Evolutionary conservation across 75 land plant genomes (phyloP).

Genomic region (Selaginella moellendorffii): DNA sequence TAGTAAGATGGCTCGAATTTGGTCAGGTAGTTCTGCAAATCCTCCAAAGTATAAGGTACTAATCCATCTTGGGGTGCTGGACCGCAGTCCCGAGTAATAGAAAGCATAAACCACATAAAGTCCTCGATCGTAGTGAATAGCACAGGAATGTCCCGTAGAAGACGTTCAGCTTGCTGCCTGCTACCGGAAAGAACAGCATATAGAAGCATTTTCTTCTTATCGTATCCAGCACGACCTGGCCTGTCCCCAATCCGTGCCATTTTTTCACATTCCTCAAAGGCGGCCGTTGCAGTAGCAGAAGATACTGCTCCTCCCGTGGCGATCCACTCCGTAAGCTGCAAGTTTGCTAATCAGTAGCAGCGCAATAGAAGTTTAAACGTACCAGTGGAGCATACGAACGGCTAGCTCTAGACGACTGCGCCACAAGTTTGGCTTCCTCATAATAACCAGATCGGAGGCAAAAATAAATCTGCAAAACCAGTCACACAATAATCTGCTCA

Average conservation of each 20-base stretch:
- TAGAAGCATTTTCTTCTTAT: slow-evolving; percentile 71
- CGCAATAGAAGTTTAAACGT: slow-evolving; percentile 1
- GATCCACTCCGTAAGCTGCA: slow-evolving; percentile 89
- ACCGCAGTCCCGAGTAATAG: slow-evolving; percentile 46
- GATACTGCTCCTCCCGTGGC: slow-evolving; percentile 73
- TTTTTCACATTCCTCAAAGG: slow-evolving; percentile 89
- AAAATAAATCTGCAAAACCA: slow-evolving; percentile 63
- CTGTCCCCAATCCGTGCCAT: slow-evolving; percentile 82
- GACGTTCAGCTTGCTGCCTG: slow-evolving; percentile 57
- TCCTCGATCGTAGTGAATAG: slow-evolving; percentile 93
- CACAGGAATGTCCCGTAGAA: slow-evolving; percentile 68
- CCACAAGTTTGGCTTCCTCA: slow-evolving; percentile 73
- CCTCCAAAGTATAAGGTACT: slow-evolving; percentile 67
- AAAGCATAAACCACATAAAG: slow-evolving; percentile 85
- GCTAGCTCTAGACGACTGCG: slow-evolving; percentile 63
- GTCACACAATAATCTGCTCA: neutral
- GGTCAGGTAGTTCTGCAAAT: slow-evolving; percentile 72
- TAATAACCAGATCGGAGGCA: slow-evolving; percentile 97
- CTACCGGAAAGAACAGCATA: slow-evolving; percentile 86
- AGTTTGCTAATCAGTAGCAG: neutral
- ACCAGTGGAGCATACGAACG: slow-evolving; percentile 87
- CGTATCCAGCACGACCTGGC: slow-evolving; percentile 64
- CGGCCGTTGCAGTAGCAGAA: slow-evolving; percentile 50
- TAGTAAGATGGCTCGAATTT: slow-evolving; percentile 93
- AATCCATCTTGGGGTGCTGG: slow-evolving; percentile 34